Evolutionary conservation across 495 filamentous ascomycete genomes (phyloP).

Genomic region (Glarea lozoyensis): DNA sequence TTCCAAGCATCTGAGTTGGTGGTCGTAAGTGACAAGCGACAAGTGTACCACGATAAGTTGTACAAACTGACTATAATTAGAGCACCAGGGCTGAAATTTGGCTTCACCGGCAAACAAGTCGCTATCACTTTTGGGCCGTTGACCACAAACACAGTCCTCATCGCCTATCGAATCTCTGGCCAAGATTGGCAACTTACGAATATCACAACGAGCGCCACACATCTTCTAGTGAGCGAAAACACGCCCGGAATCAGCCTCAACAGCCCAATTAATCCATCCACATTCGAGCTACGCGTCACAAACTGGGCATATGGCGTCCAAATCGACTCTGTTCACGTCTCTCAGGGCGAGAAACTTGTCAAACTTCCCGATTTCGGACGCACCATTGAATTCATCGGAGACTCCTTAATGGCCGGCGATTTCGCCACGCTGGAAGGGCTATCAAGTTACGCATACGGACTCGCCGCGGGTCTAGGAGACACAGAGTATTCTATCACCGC

Average conservation of each 20-base stretch:
- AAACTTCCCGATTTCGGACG: conserved; percentile 40
- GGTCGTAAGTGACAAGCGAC: conserved; percentile 40
- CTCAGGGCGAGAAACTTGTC: conserved; percentile 35
- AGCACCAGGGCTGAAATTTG: conserved; percentile 54
- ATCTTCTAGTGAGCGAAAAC: conserved; percentile 44
- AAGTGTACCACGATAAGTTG: too few species aligned
- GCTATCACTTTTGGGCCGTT: conserved; percentile 54
- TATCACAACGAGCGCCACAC: conserved; percentile 50
- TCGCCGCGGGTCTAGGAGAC: conserved; percentile 52
- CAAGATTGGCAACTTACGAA: conserved; percentile 63
- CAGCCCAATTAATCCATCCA: conserved; percentile 30
- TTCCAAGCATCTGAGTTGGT: conserved; percentile 56
- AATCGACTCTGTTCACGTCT: conserved; percentile 45
- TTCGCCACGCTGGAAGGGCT: conserved; percentile 58
- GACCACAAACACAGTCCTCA: conserved; percentile 45
- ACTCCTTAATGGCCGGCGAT: conserved; percentile 46
- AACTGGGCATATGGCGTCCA: conserved; percentile 63
- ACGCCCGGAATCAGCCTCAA: conserved; percentile 33
- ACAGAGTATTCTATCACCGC: conserved; percentile 55
- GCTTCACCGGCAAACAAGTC: conserved; percentile 54
- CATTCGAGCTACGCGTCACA: conserved; percentile 47
- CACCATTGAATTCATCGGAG: conserved; percentile 60
- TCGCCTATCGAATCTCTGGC: conserved; percentile 54
- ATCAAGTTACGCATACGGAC: conserved; percentile 33
- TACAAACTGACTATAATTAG: conserved; percentile 24